phyloP scores from a whole-genome alignment of 805 yeast species.

The Pichia californica region DNA sequence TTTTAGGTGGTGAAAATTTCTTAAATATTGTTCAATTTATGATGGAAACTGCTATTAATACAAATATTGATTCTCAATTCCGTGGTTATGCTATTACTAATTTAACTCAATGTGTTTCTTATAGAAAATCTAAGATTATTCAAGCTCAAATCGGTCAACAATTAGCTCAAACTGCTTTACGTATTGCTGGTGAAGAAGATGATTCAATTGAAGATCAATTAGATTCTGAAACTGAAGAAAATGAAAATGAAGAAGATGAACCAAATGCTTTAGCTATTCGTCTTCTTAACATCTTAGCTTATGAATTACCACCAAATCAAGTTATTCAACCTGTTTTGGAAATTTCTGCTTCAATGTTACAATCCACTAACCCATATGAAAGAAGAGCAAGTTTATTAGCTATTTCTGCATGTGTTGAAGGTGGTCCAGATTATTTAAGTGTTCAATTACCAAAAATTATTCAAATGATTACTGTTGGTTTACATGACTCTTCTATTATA shows the following conservation, averaged over 20 bases:
- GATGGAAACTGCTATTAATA: conserved; percentile 66
- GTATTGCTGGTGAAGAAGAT: conserved; percentile 75
- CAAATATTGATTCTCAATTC: conserved; percentile 67
- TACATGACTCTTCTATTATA: conserved; percentile 64
- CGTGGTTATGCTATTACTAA: conserved; percentile 82
- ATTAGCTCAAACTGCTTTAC: conserved; percentile 65
- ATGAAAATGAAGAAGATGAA: conserved; percentile 85
- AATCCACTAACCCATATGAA: conserved; percentile 63
- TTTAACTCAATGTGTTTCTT: conserved; percentile 68
- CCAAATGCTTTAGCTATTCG: conserved; percentile 76
- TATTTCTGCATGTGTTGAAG: conserved; percentile 76
- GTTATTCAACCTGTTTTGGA: conserved; percentile 76
- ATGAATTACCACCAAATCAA: conserved; percentile 88
- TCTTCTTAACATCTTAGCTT: conserved; percentile 68
- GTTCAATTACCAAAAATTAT: conserved; percentile 68
- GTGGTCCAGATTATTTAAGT: conserved; percentile 89
- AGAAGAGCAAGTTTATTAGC: conserved; percentile 84
- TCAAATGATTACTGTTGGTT: conserved; percentile 66
- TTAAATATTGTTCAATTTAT: conserved; percentile 63
- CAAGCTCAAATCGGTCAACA: conserved; percentile 80
- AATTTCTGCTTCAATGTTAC: conserved; percentile 48
- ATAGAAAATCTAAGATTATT: conserved; percentile 74
- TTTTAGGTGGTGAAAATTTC: conserved; percentile 75
- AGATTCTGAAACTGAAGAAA: conserved; percentile 78
- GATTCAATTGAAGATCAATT: conserved; percentile 70